These are phyloP conservation scores for Cryphonectria naterciae DNA, from an alignment of 2,329 filamentous ascomycete species.

Conservation along the genomic window DNA sequence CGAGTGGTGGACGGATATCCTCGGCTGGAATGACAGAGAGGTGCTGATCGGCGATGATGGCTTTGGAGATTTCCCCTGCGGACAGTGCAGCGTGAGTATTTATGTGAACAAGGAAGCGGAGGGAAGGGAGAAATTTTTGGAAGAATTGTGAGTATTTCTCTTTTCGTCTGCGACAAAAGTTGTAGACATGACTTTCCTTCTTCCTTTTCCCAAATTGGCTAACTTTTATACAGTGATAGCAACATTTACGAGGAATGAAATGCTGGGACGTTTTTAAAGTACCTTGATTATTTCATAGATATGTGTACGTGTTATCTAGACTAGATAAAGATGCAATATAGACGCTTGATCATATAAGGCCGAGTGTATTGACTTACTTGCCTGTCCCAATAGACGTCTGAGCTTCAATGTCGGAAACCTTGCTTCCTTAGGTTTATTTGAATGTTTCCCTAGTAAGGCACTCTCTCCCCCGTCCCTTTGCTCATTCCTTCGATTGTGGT, in stretches of 20 bases:
- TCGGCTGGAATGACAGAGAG: conserved; percentile 58
- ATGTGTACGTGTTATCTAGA: neutral
- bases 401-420: neutral
- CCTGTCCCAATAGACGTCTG: neutral
- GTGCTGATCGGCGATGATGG: conserved; percentile 65
- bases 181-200: neutral
- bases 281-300: neutral
- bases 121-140: conserved; percentile 49
- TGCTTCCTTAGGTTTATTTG: neutral
- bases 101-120: conserved; percentile 62
- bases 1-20: conserved; percentile 67
- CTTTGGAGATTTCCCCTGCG: conserved; percentile 62
- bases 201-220: neutral
- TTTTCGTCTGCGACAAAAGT: neutral
- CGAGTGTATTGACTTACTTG: neutral
- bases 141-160: conserved; percentile 44
- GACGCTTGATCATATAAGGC: neutral
- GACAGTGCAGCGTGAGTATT: conserved; percentile 58
- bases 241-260: conserved; percentile 36
- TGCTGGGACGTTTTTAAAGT: neutral
- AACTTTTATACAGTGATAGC: conserved; percentile 32
- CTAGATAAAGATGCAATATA: neutral
- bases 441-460: too few relatives aligned
- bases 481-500: too few relatives aligned
- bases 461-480: too few relatives aligned